Conservation (phyloP, 768 basidiomycete species). For the Pholiota conissans region DNA sequence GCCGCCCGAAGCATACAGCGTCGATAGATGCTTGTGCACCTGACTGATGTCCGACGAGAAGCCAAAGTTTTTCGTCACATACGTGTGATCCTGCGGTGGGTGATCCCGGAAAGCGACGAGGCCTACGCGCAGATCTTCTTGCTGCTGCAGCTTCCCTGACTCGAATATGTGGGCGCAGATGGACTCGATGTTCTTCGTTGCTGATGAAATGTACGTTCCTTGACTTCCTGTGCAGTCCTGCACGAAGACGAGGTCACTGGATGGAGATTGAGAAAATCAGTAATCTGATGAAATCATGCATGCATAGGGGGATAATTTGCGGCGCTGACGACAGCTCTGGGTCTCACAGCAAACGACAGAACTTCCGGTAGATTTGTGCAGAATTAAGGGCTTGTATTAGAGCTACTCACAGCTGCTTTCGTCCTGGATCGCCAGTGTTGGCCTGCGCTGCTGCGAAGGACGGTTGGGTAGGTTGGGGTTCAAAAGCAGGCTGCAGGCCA, state of each 20-base stretch:
- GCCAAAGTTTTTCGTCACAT: slow-evolving; percentile 89
- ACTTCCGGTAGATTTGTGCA: too few species aligned
- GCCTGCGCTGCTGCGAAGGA: slow-evolving; percentile 11
- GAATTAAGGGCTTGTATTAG: too few species aligned
- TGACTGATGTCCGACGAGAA: slow-evolving; percentile 91
- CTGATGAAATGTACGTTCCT: slow-evolving; percentile 88
- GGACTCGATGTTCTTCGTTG: slow-evolving; percentile 94
- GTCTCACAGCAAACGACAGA: not conserved
- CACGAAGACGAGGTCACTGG: slow-evolving; percentile 90
- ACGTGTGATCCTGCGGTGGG: slow-evolving; percentile 96
- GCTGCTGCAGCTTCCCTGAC: slow-evolving; percentile 85
- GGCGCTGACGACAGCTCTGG: not conserved
- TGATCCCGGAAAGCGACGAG: slow-evolving; percentile 95
- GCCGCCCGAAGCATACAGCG: slow-evolving; percentile 85
- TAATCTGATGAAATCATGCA: slow-evolving; percentile 1
- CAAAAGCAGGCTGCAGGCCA: slow-evolving; percentile 34
- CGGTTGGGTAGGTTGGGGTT: slow-evolving; percentile 35
- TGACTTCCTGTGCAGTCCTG: slow-evolving; percentile 95
- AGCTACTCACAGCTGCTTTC: slow-evolving; percentile 74
- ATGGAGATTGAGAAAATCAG: slow-evolving; percentile 10
- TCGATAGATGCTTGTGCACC: slow-evolving; percentile 81
- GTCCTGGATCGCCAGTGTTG: slow-evolving; percentile 32
- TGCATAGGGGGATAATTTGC: not conserved
- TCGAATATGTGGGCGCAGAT: slow-evolving; percentile 95
- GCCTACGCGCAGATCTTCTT: slow-evolving; percentile 89